Percentiles rank a stretch among this genome's conserved stretches.
phyloP scores from a whole-genome alignment of 225 moss, liverwort and hornwort genomes.

The Pseudisothecium myosuroides region DNA sequence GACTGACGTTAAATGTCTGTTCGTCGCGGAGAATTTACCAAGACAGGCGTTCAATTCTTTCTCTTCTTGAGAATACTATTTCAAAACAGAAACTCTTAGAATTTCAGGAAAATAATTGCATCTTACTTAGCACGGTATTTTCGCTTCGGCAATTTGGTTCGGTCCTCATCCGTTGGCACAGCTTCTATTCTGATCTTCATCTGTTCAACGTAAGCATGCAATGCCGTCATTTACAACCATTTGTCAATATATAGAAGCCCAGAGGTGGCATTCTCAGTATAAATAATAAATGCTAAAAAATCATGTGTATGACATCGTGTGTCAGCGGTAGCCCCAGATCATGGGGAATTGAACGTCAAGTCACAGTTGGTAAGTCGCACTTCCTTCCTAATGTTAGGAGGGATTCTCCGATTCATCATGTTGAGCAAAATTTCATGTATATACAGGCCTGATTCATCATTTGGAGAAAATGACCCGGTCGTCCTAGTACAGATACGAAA shows the following conservation, averaged over 20 bases:
- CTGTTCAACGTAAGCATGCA: slow-evolving; percentile 3
- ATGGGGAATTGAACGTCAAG: background rate
- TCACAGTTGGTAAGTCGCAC: background rate
- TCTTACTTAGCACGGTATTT: slow-evolving; percentile 36
- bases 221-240: background rate
- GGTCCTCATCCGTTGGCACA: slow-evolving; percentile 1
- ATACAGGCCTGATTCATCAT: background rate
- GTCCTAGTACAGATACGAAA: background rate
- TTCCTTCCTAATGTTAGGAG: background rate
- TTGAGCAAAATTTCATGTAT: background rate
- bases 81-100: background rate
- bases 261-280: background rate
- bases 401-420: background rate
- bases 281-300: background rate
- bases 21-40: background rate
- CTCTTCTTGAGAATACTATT: background rate
- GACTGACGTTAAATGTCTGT: background rate
- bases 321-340: background rate
- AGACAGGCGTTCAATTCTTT: background rate
- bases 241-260: background rate
- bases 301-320: background rate
- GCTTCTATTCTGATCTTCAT: slow-evolving; percentile 31
- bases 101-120: background rate
- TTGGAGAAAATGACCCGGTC: background rate
- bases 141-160: slow-evolving; percentile 26